Conservation (phyloP, 306 rosid genomes). For the Ormosia emarginata region DNA sequence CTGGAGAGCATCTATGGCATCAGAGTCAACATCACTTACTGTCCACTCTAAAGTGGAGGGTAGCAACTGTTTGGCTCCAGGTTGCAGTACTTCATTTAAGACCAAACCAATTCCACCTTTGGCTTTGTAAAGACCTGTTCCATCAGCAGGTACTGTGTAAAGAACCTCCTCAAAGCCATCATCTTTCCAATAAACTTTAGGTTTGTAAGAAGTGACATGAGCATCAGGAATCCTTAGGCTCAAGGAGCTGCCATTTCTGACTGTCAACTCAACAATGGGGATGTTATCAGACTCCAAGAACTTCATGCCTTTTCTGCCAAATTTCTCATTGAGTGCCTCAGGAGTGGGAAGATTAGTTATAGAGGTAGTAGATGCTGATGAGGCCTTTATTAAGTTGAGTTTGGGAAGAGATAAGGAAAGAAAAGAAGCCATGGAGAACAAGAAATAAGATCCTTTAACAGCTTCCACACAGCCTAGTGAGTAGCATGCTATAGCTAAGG, state of each 20-base stretch:
- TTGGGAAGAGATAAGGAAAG: conserved; percentile 80
- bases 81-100: conserved; percentile 50
- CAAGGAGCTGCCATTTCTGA: conserved; percentile 84
- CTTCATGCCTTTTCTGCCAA: conserved; percentile 76
- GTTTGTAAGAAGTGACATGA: conserved; percentile 85
- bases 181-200: conserved; percentile 87
- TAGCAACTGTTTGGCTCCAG: conserved; percentile 46
- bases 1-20: conserved; percentile 94
- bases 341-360: conserved; percentile 31
- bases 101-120: conserved; percentile 87
- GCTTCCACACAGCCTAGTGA: conserved; percentile 48
- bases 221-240: conserved; percentile 84
- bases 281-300: conserved; percentile 54
- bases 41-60: conserved; percentile 72
- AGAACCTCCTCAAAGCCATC: conserved; percentile 85
- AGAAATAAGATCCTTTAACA: conserved; percentile 33
- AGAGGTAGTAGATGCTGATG: conserved; percentile 32
- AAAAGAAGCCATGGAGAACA: conserved; percentile 71
- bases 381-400: conserved; percentile 47
- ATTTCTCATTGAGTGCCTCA: conserved; percentile 63
- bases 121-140: conserved; percentile 34
- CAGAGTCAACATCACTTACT: conserved; percentile 74
- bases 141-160: conserved; percentile 53
- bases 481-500: conserved; percentile 32
- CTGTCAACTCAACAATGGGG: conserved; percentile 68